Evolutionary conservation across 495 filamentous ascomycete genomes (phyloP).

Genomic region (Penicillium waksmanii): DNA sequence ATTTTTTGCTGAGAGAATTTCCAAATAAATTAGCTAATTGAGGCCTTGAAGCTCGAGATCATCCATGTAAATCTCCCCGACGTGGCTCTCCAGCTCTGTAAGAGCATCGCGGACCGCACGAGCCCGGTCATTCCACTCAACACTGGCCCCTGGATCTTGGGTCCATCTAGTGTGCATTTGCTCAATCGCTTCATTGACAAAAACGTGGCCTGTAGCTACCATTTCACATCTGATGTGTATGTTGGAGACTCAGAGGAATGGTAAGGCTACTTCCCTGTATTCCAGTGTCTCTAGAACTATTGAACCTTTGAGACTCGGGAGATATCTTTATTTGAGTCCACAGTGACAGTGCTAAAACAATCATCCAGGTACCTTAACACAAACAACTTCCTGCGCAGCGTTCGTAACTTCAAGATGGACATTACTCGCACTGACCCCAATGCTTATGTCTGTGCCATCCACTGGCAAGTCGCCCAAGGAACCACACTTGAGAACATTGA

Average conservation of each 20-base stretch:
- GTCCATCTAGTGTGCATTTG: slow-evolving; percentile 1
- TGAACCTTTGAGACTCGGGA: too few species aligned
- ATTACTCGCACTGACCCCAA: not conserved
- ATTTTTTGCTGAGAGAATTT: too few species aligned
- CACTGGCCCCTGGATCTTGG: slow-evolving; percentile 2
- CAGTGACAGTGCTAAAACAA: too few species aligned
- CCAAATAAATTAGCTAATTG: too few species aligned
- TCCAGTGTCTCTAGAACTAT: too few species aligned
- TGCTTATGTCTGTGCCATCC: slow-evolving; percentile 21
- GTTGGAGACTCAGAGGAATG: too few species aligned
- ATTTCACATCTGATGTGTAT: too few species aligned
- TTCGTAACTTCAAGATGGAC: not conserved
- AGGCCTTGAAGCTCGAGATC: too few species aligned
- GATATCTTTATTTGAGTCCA: too few species aligned
- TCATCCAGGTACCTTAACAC: not conserved
- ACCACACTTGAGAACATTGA: slow-evolving; percentile 52
- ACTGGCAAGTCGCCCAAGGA: slow-evolving; percentile 48
- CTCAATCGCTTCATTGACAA: not conserved
- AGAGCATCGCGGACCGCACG: slow-evolving; percentile 4
- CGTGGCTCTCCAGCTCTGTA: not conserved
- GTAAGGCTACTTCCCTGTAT: too few species aligned
- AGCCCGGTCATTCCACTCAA: slow-evolving; percentile 7
- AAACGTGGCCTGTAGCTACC: too few species aligned
- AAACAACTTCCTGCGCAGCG: not conserved
- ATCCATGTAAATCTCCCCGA: not conserved